Evolutionary conservation across 805 yeast species (phyloP), one percentile per base, ranked within the genome.

Genomic region (Martiniozyma abietophila): DNA sequence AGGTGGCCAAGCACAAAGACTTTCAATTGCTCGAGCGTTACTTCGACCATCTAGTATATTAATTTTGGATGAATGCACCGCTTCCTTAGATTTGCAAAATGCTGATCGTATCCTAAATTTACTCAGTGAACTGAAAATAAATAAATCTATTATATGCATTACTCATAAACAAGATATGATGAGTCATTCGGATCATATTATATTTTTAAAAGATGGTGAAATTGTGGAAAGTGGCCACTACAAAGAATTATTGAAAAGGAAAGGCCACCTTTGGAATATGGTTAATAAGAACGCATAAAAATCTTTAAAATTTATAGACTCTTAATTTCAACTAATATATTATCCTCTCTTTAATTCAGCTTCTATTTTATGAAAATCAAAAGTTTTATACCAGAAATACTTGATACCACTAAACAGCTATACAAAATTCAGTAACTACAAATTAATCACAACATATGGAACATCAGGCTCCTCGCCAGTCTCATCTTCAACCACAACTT

Each of bases 401-500:
- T 22, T n/a, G n/a, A n/a, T n/a, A 11, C 19, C 14, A 14, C 25
- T 15, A 36, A 27, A 26, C 27, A 25, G 10, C 8, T 27, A 28
- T 23, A 29, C 17, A n/a, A 22, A 18, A 7, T 24, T 18, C 25
- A 23, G 9, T 15, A 15, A 35, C 41, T 47, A 37, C 18, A 76
- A 50, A 47, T 69, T 71, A 38, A 88, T 72, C 37, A 82, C 75
- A 41, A 88, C 71, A 54, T 74, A 86, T 21, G 98, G 98, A 43
- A 86, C 84, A 49, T 88, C 97, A 15, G 86, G 96, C 55, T 92
- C 98, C 54, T 92, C 97, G 23, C 89, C 98, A 29, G 78, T 71
- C 51, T 74, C 66, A 56, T 92, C 98, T 50, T 92, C 97, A 41
- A 89, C 82, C 56, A 95, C 85, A 29, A 92, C 71, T 60, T 89